phyloP scores from a whole-genome alignment of 306 rosid genomes.

The Cicer yamashitae region DNA sequence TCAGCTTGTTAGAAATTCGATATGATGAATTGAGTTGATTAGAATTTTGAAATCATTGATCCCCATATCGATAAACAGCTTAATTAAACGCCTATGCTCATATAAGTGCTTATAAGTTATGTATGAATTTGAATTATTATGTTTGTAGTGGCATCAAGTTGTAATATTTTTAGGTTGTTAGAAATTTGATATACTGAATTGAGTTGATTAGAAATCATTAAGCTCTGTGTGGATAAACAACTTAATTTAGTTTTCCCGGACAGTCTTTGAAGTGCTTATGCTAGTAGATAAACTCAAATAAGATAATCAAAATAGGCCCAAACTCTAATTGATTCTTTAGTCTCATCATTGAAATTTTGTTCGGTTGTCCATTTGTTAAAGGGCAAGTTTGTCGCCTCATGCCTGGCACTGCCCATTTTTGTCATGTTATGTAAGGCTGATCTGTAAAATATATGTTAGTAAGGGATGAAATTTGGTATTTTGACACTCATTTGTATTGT shows the following conservation, averaged over 20 bases:
- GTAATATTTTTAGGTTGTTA: constrained; percentile 22
- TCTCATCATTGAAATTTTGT: not conserved
- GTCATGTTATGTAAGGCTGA: not conserved
- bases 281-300: too few species aligned
- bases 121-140: not conserved
- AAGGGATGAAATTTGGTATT: constrained; percentile 20
- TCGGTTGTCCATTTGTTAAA: not conserved
- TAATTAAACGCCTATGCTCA: too few species aligned
- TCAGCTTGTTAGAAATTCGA: constrained; percentile 20
- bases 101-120: too few species aligned
- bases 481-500: not conserved
- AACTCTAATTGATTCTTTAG: not conserved
- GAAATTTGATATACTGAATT: not conserved
- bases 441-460: not conserved
- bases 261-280: too few species aligned
- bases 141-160: not conserved
- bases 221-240: not conserved
- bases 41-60: not conserved
- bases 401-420: constrained; percentile 5
- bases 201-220: not conserved
- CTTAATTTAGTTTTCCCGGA: too few species aligned
- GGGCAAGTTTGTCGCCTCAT: not conserved
- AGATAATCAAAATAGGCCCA: too few species aligned
- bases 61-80: too few species aligned
- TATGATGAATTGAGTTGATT: constrained; percentile 3